Base-by-base conservation (phyloP, 305 asterid genomes). In the Withania somnifera region DNA sequence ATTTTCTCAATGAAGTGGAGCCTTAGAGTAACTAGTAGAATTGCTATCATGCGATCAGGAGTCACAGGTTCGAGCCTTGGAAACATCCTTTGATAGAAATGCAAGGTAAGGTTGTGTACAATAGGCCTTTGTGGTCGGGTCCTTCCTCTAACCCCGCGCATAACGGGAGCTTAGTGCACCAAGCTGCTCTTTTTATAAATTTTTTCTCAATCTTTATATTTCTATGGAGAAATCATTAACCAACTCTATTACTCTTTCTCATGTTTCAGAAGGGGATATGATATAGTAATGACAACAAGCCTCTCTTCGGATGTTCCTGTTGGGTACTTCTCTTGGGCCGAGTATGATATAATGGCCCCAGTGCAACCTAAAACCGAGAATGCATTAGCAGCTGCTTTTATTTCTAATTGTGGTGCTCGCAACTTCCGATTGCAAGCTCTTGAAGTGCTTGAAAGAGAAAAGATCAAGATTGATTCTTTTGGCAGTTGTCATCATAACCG, bases 271-370 rank as follows among this genome's bases (percentile, higher is more conserved):
- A 88, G 66, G 87, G 99, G 99, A 82, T 96, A 89, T 85, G 86
- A 86, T 68, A 85, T 94, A 84, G 85, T 96, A 82, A 96, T 96
- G 99, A 94, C 99, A 4, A 94, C 99, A 45, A 93, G 99, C 87
- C 99, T 96, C 86, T 94, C 98, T 58, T 96, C 99, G 69, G 99
- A 94, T 88, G 97, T 96, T 83, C 99, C 99, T 1, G 99, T 93
- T 86, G 99, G 99, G 78, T 96, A 96, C 89, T 96, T 94, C 83
- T 96, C 99, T 47, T 96, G 99, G 99, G 94, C 98, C 14, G 99
- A 96, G 86, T 96, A 96, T 86, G 98, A 94, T 85, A 82, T 96
- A 81, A 96, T 96, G 99, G 98, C 98, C 66, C 99, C 99, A 26
- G 81, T 90, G 82, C 90, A 88, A 87, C 98, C 97, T 17, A 96